Percentiles rank a stretch among this genome's conserved stretches.
Conservation (phyloP, 2,329 filamentous ascomycete species). For the Aspergillus intermedius region DNA sequence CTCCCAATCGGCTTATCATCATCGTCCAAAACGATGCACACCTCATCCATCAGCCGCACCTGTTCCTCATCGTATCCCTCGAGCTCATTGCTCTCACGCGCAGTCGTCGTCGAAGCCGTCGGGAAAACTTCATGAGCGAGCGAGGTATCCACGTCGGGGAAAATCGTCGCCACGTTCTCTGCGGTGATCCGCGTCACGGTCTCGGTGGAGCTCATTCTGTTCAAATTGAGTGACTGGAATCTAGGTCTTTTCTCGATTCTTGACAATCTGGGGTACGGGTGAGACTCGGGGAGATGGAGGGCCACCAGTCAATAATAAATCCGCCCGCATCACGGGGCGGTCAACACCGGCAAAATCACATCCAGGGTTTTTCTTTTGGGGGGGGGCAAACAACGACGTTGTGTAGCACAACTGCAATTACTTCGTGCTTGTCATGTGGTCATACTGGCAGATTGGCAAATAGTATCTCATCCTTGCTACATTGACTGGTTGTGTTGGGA, state of each 20-base stretch:
- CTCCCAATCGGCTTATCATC: slow-evolving; percentile 90
- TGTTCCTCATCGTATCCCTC: slow-evolving; percentile 95
- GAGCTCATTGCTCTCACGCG: slow-evolving; percentile 60
- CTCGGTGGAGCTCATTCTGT: slow-evolving; percentile 40
- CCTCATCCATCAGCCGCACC: slow-evolving; percentile 96
- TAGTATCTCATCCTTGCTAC: too few relatives aligned
- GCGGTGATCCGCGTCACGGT: slow-evolving; percentile 64
- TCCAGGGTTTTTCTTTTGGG: not conserved
- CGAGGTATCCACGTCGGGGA: slow-evolving; percentile 68
- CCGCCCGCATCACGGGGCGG: not conserved
- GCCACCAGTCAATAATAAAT: not conserved
- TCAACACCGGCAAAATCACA: not conserved
- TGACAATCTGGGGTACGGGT: not conserved
- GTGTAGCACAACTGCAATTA: not conserved
- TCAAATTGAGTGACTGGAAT: too few relatives aligned
- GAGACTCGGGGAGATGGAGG: not conserved
- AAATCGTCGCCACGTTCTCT: slow-evolving; percentile 77
- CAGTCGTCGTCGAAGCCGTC: slow-evolving; percentile 31
- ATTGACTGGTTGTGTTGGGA: too few relatives aligned
- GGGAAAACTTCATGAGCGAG: slow-evolving; percentile 48
- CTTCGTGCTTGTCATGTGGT: not conserved
- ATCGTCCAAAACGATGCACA: slow-evolving; percentile 93
- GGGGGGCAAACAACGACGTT: not conserved
- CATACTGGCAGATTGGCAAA: too few relatives aligned
- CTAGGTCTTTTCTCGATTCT: too few relatives aligned